These are phyloP conservation scores for Croton laevigatus DNA, from an alignment of 441 rosid genomes.

Conservation along the genomic window DNA sequence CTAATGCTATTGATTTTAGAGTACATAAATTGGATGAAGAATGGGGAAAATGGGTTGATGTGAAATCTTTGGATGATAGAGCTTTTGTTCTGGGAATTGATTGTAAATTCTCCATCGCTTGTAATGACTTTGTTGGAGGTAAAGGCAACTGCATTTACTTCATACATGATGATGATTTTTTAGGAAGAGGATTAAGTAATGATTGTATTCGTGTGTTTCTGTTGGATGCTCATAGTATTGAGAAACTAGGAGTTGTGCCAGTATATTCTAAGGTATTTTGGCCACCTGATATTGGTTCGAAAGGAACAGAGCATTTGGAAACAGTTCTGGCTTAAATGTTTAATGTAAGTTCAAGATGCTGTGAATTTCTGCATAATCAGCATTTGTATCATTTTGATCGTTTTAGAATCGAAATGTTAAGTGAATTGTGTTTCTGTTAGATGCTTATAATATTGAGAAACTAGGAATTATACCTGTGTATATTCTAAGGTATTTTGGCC, in stretches of 20 bases:
- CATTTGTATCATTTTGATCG: too few species aligned
- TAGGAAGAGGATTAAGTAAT: slow-evolving; percentile 4
- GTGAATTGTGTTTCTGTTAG: slow-evolving; percentile 34
- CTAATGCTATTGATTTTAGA: slow-evolving; percentile 53
- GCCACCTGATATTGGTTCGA: slow-evolving; percentile 8
- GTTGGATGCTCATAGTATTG: slow-evolving; percentile 26
- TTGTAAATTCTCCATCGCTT: slow-evolving; percentile 51
- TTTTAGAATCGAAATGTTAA: too few species aligned
- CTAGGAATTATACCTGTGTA: not conserved
- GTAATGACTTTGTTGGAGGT: slow-evolving; percentile 30
- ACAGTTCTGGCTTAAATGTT: too few species aligned
- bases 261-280: slow-evolving; percentile 13
- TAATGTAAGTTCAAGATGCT: too few species aligned
- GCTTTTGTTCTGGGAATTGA: slow-evolving; percentile 66
- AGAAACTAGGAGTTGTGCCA: not conserved
- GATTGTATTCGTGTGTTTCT: slow-evolving; percentile 28
- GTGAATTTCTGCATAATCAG: too few species aligned
- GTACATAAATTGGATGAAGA: slow-evolving; percentile 52
- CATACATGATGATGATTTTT: slow-evolving; percentile 14
- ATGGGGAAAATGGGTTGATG: slow-evolving; percentile 53
- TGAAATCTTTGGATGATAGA: slow-evolving; percentile 43
- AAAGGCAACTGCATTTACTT: slow-evolving; percentile 42
- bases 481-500: slow-evolving; percentile 18
- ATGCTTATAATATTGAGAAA: slow-evolving; percentile 21
- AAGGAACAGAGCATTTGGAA: too few species aligned